Conservation (phyloP, 805 yeast genomes). For the Ogataea nakhonphanomensis region DNA sequence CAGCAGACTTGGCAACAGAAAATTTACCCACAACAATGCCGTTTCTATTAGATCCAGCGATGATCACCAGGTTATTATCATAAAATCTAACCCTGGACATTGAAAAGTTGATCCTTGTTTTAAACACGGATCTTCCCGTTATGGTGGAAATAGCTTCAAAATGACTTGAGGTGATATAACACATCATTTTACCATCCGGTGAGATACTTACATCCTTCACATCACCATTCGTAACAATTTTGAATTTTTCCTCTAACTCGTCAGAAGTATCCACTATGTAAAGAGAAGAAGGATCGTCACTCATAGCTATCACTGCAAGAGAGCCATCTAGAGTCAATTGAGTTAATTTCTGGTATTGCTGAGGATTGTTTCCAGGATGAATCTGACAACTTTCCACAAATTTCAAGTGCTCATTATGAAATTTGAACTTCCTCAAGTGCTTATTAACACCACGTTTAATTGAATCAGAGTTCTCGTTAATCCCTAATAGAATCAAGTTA, state of each 20-base stretch:
- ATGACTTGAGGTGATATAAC: slow-evolving; percentile 55
- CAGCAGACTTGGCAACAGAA: slow-evolving; percentile 39
- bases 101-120: slow-evolving; percentile 23
- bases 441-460: slow-evolving; percentile 61
- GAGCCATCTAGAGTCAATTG: slow-evolving; percentile 55
- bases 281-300: slow-evolving; percentile 59
- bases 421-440: slow-evolving; percentile 65
- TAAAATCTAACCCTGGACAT: slow-evolving; percentile 33
- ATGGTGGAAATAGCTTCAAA: slow-evolving; percentile 51
- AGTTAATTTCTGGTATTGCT: slow-evolving; percentile 64
- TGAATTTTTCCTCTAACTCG: slow-evolving; percentile 50
- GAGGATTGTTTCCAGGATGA: slow-evolving; percentile 43
- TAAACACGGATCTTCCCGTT: slow-evolving; percentile 40
- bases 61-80: slow-evolving; percentile 35
- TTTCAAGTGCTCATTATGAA: slow-evolving; percentile 57
- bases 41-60: slow-evolving; percentile 45
- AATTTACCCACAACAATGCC: slow-evolving; percentile 43
- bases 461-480: slow-evolving; percentile 63
- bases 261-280: slow-evolving; percentile 54
- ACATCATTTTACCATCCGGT: slow-evolving; percentile 61
- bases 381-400: slow-evolving; percentile 60
- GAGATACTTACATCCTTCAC: slow-evolving; percentile 66
- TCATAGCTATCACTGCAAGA: slow-evolving; percentile 66
- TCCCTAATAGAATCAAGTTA: slow-evolving; percentile 62
- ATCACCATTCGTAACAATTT: slow-evolving; percentile 49